Conservation (phyloP, 1,284 basidiomycete species). For the Ustilago hordei region DNA sequence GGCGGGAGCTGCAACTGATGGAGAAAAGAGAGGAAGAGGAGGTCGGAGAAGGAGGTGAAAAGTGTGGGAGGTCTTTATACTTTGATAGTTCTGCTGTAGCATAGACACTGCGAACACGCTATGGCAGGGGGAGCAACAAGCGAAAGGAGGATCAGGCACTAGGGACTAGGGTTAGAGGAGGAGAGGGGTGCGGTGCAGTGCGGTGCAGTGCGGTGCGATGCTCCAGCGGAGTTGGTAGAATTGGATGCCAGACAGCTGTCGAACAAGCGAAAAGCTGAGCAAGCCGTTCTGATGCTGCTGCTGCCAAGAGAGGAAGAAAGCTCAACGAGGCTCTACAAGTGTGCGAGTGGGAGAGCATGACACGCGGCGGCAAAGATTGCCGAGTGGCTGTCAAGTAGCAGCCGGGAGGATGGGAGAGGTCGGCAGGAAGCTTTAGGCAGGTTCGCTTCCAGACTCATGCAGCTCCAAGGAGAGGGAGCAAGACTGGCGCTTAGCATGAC, state of each 20-base stretch:
- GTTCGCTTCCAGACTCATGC: not conserved
- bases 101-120: slow-evolving; percentile 12
- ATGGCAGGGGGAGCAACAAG: not conserved
- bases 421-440: not conserved
- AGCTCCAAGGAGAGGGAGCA: not conserved
- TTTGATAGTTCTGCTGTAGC: not conserved
- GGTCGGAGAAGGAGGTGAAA: slow-evolving; percentile 21
- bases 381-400: slow-evolving; percentile 6
- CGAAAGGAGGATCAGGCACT: not conserved
- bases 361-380: slow-evolving; percentile 15
- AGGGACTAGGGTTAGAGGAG: not conserved
- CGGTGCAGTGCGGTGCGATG: not conserved
- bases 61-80: slow-evolving; percentile 27
- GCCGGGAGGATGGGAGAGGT: slow-evolving; percentile 1
- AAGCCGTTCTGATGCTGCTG: not conserved
- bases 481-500: not conserved
- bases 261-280: slow-evolving; percentile 7
- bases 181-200: not conserved
- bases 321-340: slow-evolving; percentile 10
- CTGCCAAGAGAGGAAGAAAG: not conserved
- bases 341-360: not conserved
- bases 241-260: slow-evolving; percentile 14
- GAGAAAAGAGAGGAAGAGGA: slow-evolving; percentile 23
- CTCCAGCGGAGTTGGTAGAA: slow-evolving; percentile 21
- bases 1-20: slow-evolving; percentile 43